A percentile compares a stretch with the other conserved stretches of the same genome.
phyloP scores from a whole-genome alignment of 2,329 filamentous ascomycete genomes.

The Pseudocercospora fuligena region DNA sequence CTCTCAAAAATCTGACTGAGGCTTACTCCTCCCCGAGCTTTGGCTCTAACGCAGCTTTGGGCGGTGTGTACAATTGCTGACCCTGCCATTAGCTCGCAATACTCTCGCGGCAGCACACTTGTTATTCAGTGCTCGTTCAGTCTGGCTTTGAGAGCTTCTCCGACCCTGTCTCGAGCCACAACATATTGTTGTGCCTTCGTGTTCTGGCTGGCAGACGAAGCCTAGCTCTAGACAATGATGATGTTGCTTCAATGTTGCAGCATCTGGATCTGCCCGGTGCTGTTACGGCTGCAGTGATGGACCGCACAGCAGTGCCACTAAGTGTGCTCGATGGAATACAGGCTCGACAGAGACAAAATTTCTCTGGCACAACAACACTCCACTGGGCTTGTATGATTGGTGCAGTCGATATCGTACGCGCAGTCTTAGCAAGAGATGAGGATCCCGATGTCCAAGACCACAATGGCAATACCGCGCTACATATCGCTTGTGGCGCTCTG shows the following conservation, averaged over 20 bases:
- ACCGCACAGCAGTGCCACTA: background rate
- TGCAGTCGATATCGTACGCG: background rate
- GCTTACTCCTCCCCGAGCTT: no score
- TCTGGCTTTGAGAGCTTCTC: background rate
- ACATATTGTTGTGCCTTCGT: background rate
- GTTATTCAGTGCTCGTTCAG: background rate
- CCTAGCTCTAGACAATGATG: background rate
- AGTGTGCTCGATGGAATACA: background rate
- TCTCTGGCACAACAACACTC: background rate
- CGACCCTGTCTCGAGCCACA: background rate
- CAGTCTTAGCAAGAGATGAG: background rate
- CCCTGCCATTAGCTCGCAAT: background rate
- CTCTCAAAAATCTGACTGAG: no score
- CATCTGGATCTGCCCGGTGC: background rate
- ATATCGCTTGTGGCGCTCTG: background rate
- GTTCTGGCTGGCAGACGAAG: background rate
- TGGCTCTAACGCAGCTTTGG: no score
- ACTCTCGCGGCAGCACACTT: background rate
- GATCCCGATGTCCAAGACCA: background rate
- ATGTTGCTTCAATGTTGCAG: background rate
- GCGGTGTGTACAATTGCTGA: background rate
- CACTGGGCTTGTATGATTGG: background rate
- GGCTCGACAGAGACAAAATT: background rate
- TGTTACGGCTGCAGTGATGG: background rate
- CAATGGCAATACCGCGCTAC: background rate